These are phyloP conservation scores for Microthyrium microscopicum DNA, from an alignment of 2,329 filamentous ascomycete species.

Conservation along the genomic window DNA sequence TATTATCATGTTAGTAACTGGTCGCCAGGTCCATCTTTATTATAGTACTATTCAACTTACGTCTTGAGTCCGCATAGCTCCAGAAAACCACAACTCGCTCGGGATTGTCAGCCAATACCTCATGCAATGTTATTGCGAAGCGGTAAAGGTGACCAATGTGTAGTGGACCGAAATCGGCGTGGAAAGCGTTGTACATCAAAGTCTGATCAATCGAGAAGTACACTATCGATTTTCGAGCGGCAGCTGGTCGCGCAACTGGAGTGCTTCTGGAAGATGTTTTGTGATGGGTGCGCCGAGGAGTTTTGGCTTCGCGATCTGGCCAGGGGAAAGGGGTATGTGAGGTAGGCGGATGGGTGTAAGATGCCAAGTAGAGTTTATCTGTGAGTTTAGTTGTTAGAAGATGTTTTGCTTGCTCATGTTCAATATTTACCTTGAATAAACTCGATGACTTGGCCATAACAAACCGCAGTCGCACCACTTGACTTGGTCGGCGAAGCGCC, in stretches of 20 bases:
- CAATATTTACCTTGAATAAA: constrained; percentile 68
- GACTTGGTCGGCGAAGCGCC: constrained; percentile 1
- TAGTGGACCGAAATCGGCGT: constrained; percentile 93
- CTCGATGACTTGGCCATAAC: constrained; percentile 77
- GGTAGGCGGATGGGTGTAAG: constrained; percentile 69
- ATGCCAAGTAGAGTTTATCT: constrained; percentile 92
- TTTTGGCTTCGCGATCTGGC: constrained; percentile 43
- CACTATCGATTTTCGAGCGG: constrained; percentile 41
- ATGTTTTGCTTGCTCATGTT: not conserved
- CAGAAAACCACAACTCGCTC: constrained; percentile 87
- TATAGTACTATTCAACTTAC: constrained; percentile 34
- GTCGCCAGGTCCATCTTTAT: not conserved
- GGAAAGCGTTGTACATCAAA: constrained; percentile 93
- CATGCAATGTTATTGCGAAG: constrained; percentile 90
- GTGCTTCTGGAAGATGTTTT: too few species aligned
- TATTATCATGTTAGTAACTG: constrained; percentile 19
- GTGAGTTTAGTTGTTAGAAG: constrained; percentile 2
- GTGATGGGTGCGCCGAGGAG: constrained; percentile 59
- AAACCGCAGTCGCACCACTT: constrained; percentile 2
- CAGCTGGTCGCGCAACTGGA: not conserved
- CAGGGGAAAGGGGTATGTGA: constrained; percentile 77
- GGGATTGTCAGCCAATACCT: constrained; percentile 84
- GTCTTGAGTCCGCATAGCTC: constrained; percentile 81
- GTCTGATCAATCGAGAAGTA: constrained; percentile 93
- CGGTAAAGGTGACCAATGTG: constrained; percentile 96